These are phyloP conservation scores for Diplocarpon rosae DNA, from an alignment of 2,329 filamentous ascomycete species.

Conservation along the genomic window DNA sequence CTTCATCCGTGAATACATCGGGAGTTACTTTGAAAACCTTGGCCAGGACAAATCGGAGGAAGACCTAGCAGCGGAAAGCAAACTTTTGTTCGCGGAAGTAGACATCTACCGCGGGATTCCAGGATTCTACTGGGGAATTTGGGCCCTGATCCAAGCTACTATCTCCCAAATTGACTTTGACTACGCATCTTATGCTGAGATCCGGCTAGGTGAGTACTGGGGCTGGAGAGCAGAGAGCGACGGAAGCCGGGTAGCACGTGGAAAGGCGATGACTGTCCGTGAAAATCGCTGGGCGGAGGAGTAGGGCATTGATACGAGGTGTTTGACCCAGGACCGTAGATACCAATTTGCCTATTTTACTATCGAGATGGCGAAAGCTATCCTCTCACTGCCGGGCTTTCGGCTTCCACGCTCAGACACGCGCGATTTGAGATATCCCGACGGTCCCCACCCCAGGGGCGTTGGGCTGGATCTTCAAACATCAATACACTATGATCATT, in stretches of 20 bases:
- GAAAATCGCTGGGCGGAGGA: slow-evolving; percentile 61
- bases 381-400: not conserved
- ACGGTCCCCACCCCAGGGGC: too few species aligned
- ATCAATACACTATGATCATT: too few species aligned
- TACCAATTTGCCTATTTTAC: slow-evolving; percentile 4
- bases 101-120: slow-evolving; percentile 82
- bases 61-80: slow-evolving; percentile 50
- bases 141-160: slow-evolving; percentile 86
- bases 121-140: slow-evolving; percentile 87
- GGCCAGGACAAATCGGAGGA: slow-evolving; percentile 29
- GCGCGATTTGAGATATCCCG: not conserved
- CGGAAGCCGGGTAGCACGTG: slow-evolving; percentile 43
- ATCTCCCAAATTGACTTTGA: slow-evolving; percentile 97
- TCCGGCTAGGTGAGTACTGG: slow-evolving; percentile 82
- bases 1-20: slow-evolving; percentile 77
- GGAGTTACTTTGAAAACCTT: slow-evolving; percentile 53
- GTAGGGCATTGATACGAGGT: not conserved
- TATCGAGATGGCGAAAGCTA: not conserved
- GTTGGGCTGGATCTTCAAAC: too few species aligned
- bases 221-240: slow-evolving; percentile 72
- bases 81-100: slow-evolving; percentile 66
- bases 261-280: slow-evolving; percentile 56
- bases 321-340: slow-evolving; percentile 1
- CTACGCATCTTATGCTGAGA: slow-evolving; percentile 83
- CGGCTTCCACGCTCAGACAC: slow-evolving; percentile 13